A percentile compares a stretch with the other conserved stretches of the same genome.
Conservation (phyloP, 768 basidiomycete species). For the Collybiopsis confluens region DNA sequence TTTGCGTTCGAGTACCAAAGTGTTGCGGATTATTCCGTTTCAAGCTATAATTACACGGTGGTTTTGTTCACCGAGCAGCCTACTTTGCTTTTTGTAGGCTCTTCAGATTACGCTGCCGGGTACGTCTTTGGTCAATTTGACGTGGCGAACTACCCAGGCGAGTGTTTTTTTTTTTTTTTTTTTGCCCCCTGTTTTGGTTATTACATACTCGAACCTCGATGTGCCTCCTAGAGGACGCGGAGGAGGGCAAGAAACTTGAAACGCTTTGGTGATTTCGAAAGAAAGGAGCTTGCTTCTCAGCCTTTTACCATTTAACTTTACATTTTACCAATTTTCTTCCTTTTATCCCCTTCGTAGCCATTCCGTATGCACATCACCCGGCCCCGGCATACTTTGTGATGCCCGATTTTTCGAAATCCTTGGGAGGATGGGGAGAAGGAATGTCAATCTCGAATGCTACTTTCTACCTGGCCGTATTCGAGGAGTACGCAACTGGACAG, state of each 20-base stretch:
- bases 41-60: conserved; percentile 28
- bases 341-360: conserved; percentile 14
- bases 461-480: conserved; percentile 26
- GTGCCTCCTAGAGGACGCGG: too few relatives aligned
- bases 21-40: conserved; percentile 28
- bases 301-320: too few relatives aligned
- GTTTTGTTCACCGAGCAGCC: conserved; percentile 19
- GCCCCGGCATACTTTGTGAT: conserved; percentile 28
- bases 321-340: neutral
- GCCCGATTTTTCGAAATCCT: conserved; percentile 27
- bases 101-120: conserved; percentile 20
- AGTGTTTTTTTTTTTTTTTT: conserved; percentile 2
- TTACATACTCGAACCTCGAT: too few relatives aligned
- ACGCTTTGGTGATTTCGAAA: too few relatives aligned
- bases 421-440: conserved; percentile 28
- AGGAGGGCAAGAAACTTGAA: too few relatives aligned
- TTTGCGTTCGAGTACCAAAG: conserved; percentile 27
- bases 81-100: conserved; percentile 10
- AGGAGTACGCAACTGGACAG: conserved; percentile 25
- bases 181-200: neutral
- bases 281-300: too few relatives aligned
- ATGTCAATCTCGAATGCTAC: conserved; percentile 18
- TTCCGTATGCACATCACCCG: conserved; percentile 25
- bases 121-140: conserved; percentile 29
- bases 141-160: conserved; percentile 28